Base-by-base conservation (phyloP, 768 basidiomycete genomes). In the Hebeloma cylindrosporum region DNA sequence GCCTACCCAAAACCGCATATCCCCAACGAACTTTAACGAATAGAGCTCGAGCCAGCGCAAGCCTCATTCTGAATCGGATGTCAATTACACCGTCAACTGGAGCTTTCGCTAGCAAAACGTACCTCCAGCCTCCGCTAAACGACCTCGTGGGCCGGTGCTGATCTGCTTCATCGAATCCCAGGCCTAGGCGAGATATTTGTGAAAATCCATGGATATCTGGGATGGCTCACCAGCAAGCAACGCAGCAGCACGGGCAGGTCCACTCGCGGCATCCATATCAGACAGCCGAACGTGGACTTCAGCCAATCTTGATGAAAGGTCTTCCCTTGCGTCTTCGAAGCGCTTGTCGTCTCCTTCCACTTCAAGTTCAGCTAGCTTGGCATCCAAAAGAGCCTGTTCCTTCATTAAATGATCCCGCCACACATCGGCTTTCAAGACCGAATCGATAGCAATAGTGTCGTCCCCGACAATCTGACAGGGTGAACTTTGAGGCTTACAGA, bases 241-340 rank as follows among this genome's bases (percentile, higher is more conserved):
- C 14, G 89, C 78, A 10, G 92, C 91, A 16, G 95, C 94, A 34
- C 96, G 71, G 5, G 92, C 85, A n/a, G 96, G 96, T 3, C 93
- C 96, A 60, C 88, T 95, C 61, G 90, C 95, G 3, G 95, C 95
- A 54, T 99, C 96, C 85, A 99, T 98, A 37, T 99, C 96, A n/a
- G 93, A 83, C 34, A 98, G 67, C 35, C 87, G 79, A 34, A 85
- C 71, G 60, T 98, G 96, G 4, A 96, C 88, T 51, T 99, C 95
- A 2, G 88, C 83, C 23, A 98, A 63, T 42, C 93, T 75, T 6
- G 79, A 73, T 2, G 85, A 82, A 2, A 89, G 75, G 52, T 94
- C 94, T 58, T 96, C 93, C 55, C 87, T 78, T 10, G 88, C 83
- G 56, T 90, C 90, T 56, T 86, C 88, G 28, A 88, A 82, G 11